These are phyloP conservation scores for Allodekkera sacchari DNA, from an alignment of 805 yeast species.

Conservation along the genomic window DNA sequence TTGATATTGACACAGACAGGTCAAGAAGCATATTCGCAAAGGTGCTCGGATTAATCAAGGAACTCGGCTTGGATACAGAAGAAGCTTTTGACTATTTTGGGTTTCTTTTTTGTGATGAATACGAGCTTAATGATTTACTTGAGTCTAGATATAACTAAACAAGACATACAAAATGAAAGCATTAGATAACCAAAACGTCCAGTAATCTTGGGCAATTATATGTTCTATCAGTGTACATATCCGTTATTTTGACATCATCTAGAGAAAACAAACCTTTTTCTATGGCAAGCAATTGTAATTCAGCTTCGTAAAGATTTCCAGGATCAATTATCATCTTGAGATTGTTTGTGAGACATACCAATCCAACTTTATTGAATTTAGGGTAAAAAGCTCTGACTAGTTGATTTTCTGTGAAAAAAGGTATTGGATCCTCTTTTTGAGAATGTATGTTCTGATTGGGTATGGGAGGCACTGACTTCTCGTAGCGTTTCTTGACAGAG, in stretches of 20 bases:
- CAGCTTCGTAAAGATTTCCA: constrained; percentile 56
- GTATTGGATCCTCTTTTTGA: constrained; percentile 17
- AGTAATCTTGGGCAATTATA: constrained; percentile 63
- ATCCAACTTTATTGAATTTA: constrained; percentile 42
- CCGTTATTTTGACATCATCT: constrained; percentile 59
- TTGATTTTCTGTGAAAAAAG: constrained; percentile 21
- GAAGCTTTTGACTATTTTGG: constrained; percentile 20
- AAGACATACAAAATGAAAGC: neutral
- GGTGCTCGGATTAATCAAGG: constrained; percentile 16
- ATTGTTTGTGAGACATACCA: constrained; percentile 58
- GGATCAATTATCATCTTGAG: constrained; percentile 52
- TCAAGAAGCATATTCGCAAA: constrained; percentile 10
- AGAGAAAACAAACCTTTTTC: constrained; percentile 57
- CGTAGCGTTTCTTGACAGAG: constrained; percentile 25
- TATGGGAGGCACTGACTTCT: constrained; percentile 28
- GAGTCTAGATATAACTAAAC: constrained; percentile 8
- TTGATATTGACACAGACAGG: constrained; percentile 8
- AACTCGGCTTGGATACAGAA: constrained; percentile 13
- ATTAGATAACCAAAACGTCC: constrained; percentile 51
- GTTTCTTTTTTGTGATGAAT: constrained; percentile 20
- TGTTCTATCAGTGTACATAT: constrained; percentile 54
- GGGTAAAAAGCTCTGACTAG: constrained; percentile 22
- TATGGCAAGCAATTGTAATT: constrained; percentile 50
- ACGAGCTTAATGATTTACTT: constrained; percentile 13
- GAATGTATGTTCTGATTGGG: constrained; percentile 19